A percentile compares a stretch with the other conserved stretches of the same genome.
phyloP scores from a whole-genome alignment of 495 filamentous ascomycete species.

The Xylaria grammica region DNA sequence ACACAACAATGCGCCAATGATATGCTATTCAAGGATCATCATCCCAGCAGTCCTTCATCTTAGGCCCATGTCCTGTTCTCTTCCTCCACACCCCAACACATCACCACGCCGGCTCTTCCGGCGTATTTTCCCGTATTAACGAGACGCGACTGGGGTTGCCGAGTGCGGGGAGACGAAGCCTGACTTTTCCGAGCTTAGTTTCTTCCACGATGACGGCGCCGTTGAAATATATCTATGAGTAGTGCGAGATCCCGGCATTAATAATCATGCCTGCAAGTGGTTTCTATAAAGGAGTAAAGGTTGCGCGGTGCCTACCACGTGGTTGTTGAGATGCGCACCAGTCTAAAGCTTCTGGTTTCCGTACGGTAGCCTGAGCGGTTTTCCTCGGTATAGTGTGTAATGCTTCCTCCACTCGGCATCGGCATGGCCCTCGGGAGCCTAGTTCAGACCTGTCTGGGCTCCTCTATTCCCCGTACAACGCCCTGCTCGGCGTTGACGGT shows the following conservation, averaged over 20 bases:
- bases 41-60: constrained; percentile 4
- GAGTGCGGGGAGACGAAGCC: constrained; percentile 16
- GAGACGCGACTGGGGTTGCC: neutral
- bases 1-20: constrained; percentile 5
- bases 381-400: neutral
- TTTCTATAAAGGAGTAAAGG: neutral
- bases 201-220: neutral
- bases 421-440: constrained; percentile 22
- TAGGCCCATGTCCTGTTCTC: neutral
- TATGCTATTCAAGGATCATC: neutral
- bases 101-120: neutral
- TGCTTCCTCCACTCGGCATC: constrained; percentile 7
- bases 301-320: neutral
- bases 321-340: neutral
- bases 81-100: neutral
- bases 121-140: neutral
- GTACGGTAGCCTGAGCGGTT: neutral
- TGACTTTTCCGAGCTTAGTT: constrained; percentile 10
- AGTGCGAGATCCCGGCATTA: neutral
- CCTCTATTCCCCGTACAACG: neutral
- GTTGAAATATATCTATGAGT: neutral
- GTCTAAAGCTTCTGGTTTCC: neutral
- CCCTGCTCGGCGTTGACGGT: constrained; percentile 21
- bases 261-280: neutral
- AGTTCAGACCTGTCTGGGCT: constrained; percentile 11